These are phyloP conservation scores for Amesomyces nigricolor DNA, from an alignment of 2,329 filamentous ascomycete species.

Conservation along the genomic window DNA sequence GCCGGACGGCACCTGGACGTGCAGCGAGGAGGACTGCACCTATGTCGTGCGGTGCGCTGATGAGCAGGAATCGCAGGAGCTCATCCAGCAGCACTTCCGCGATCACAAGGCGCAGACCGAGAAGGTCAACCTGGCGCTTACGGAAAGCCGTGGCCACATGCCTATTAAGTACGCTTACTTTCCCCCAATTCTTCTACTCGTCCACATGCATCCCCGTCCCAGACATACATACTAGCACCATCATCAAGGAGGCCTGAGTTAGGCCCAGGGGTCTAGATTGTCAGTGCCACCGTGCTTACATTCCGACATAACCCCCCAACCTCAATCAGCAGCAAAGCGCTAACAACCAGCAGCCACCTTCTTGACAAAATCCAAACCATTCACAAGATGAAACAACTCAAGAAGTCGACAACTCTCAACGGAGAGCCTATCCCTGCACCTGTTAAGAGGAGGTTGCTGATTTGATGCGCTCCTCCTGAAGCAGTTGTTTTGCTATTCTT, in stretches of 20 bases:
- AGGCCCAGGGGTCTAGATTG: too few relatives aligned
- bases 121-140: conserved; percentile 48
- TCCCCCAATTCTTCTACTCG: conserved; percentile 9
- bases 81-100: conserved; percentile 56
- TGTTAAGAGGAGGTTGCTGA: conserved; percentile 42
- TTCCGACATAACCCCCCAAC: too few relatives aligned
- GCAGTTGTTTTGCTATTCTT: too few relatives aligned
- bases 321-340: conserved; percentile 19
- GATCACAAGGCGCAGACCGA: conserved; percentile 53
- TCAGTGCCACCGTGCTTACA: too few relatives aligned
- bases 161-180: conserved; percentile 49
- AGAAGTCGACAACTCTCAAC: conserved; percentile 31
- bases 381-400: conserved; percentile 35
- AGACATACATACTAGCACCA: not conserved
- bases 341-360: conserved; percentile 43
- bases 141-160: conserved; percentile 51
- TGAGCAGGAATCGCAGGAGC: conserved; percentile 46
- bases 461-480: conserved; percentile 24
- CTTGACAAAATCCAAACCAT: conserved; percentile 49
- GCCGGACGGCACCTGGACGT: conserved; percentile 60
- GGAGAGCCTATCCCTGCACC: conserved; percentile 35
- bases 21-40: conserved; percentile 57
- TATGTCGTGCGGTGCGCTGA: conserved; percentile 60
- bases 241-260: too few relatives aligned
- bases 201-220: not conserved